A percentile compares a stretch with the other conserved stretches of the same genome.
These are phyloP conservation scores for Elongisporangium prolatum DNA, from an alignment of 352 stramenopile genomes.

Conservation along the genomic window DNA sequence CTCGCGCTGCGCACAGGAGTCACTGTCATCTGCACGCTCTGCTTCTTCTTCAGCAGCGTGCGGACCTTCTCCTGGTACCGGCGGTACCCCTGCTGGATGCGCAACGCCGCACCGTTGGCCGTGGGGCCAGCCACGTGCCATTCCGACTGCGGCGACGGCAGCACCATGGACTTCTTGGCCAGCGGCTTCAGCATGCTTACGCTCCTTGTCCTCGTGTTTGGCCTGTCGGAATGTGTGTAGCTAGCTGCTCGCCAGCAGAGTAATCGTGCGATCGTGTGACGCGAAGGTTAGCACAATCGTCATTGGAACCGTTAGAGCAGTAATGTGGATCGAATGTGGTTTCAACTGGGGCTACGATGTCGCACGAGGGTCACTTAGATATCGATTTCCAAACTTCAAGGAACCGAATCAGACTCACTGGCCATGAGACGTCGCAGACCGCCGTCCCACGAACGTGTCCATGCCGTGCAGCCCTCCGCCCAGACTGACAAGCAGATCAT, in stretches of 20 bases:
- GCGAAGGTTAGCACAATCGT: neutral
- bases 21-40: conserved; percentile 14
- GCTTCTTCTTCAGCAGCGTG: conserved; percentile 47
- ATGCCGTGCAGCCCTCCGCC: conserved; percentile 65
- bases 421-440: neutral
- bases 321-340: neutral
- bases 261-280: neutral
- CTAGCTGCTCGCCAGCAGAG: neutral
- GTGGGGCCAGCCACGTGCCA: conserved; percentile 4
- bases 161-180: conserved; percentile 32
- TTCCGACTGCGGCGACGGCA: conserved; percentile 21
- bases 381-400: neutral
- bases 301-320: neutral
- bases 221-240: neutral
- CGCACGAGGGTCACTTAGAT: neutral
- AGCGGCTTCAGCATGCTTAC: conserved; percentile 36
- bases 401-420: neutral
- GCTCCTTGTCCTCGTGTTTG: neutral
- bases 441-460: conserved; percentile 67
- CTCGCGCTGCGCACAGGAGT: conserved; percentile 22
- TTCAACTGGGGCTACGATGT: neutral
- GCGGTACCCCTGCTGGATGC: conserved; percentile 73
- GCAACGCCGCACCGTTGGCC: conserved; percentile 36
- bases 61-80: conserved; percentile 69
- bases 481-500: conserved; percentile 47